Evolutionary conservation across 2,329 filamentous ascomycete genomes (phyloP).

Genomic region (Fusarium albosuccineum): DNA sequence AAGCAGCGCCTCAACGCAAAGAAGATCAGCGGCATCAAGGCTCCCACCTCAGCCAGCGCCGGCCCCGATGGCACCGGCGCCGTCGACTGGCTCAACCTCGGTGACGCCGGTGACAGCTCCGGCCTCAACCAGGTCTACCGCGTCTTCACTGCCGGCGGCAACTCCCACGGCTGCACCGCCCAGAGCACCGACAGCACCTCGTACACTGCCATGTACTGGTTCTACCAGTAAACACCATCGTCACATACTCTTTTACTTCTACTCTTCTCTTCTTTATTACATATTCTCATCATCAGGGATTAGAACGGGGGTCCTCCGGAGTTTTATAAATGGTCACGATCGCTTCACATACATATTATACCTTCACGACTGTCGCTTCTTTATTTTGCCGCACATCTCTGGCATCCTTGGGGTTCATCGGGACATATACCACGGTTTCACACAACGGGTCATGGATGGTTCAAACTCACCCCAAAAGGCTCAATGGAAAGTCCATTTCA

Average conservation of each 20-base stretch:
- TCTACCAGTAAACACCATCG: constrained; percentile 57
- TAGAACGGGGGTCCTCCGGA: constrained; percentile 37
- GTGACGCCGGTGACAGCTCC: constrained; percentile 54
- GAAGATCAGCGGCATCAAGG: constrained; percentile 63
- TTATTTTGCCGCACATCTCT: background rate
- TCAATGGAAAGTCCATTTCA: constrained; percentile 23
- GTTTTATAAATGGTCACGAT: constrained; percentile 42
- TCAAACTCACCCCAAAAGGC: constrained; percentile 21
- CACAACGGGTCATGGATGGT: constrained; percentile 14
- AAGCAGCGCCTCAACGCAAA: constrained; percentile 58
- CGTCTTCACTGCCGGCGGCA: constrained; percentile 67
- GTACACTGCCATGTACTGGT: constrained; percentile 71
- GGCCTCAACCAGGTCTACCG: constrained; percentile 64
- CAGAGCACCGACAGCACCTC: constrained; percentile 64
- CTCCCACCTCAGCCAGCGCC: constrained; percentile 62
- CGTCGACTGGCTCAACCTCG: constrained; percentile 68
- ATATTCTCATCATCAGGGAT: constrained; percentile 27
- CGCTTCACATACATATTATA: constrained; percentile 34
- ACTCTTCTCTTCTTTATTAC: constrained; percentile 32
- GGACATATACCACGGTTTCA: constrained; percentile 41
- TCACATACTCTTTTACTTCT: background rate
- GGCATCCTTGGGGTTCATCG: constrained; percentile 27
- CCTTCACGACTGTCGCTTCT: constrained; percentile 37
- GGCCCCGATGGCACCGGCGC: constrained; percentile 64
- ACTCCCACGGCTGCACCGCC: constrained; percentile 57